Evolutionary conservation across 2,329 filamentous ascomycete species (phyloP).

Genomic region (Botrytis fabae): DNA sequence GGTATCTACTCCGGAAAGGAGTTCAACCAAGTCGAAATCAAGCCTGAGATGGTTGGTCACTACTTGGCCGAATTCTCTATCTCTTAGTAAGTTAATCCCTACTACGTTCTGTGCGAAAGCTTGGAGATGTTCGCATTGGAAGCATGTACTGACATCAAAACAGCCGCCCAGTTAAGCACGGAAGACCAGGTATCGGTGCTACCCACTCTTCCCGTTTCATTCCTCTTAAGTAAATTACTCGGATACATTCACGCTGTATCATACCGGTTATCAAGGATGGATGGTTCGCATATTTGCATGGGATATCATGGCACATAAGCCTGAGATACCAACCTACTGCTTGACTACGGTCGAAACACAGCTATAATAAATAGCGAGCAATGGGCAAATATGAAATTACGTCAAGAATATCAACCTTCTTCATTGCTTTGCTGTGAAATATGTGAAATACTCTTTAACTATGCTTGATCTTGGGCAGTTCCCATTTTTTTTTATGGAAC

Average conservation of each 20-base stretch:
- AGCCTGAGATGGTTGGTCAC: conserved; percentile 99
- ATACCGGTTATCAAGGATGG: conserved; percentile 26
- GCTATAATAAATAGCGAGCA: conserved; percentile 20
- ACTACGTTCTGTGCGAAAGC: neutral
- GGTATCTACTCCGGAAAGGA: conserved; percentile 99
- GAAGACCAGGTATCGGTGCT: conserved; percentile 99
- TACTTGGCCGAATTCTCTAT: conserved; percentile 99
- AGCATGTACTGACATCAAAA: conserved; percentile 26
- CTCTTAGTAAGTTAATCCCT: conserved; percentile 80
- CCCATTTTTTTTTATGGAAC: neutral
- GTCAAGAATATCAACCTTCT: neutral
- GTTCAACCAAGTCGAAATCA: conserved; percentile 99
- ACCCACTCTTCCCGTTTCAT: conserved; percentile 99
- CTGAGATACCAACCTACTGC: conserved; percentile 4
- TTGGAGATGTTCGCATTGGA: neutral
- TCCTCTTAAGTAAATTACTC: conserved; percentile 84
- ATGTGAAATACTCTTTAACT: neutral
- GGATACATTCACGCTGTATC: conserved; percentile 31
- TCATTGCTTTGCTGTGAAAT: neutral
- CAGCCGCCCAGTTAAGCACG: conserved; percentile 99
- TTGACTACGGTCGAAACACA: conserved; percentile 13
- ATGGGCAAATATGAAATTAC: conserved; percentile 13
- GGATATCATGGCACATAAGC: conserved; percentile 7
- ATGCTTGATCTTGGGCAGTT: neutral
- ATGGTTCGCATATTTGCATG: conserved; percentile 15